A percentile compares a stretch with the other conserved stretches of the same genome.
phyloP scores from a whole-genome alignment of 2,329 filamentous ascomycete genomes.

The Paraphoma sp. region DNA sequence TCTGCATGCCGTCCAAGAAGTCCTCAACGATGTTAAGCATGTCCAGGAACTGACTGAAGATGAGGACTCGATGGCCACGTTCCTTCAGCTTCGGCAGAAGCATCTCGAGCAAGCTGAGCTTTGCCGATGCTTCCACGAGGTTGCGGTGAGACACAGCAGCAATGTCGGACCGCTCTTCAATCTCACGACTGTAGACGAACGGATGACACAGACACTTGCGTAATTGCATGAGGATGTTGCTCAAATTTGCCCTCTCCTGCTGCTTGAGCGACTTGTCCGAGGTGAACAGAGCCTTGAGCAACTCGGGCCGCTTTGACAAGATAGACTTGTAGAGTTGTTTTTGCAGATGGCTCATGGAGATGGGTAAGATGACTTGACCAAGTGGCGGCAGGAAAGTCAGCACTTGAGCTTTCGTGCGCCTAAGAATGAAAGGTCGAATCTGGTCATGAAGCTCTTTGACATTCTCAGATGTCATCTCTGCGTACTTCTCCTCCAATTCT shows the following conservation, averaged over 20 bases:
- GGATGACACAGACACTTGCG: slow-evolving; percentile 95
- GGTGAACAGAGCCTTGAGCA: slow-evolving; percentile 86
- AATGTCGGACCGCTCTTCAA: slow-evolving; percentile 79
- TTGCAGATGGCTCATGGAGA: slow-evolving; percentile 94
- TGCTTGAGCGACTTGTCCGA: slow-evolving; percentile 65
- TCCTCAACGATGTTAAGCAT: slow-evolving; percentile 91
- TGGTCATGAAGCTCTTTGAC: slow-evolving; percentile 80
- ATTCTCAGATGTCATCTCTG: slow-evolving; percentile 81
- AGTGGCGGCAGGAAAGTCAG: slow-evolving; percentile 91
- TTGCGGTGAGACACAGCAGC: slow-evolving; percentile 73
- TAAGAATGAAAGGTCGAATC: slow-evolving; percentile 75
- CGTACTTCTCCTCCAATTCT: slow-evolving; percentile 75
- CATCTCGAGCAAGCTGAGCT: slow-evolving; percentile 81
- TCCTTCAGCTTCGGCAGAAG: slow-evolving; percentile 88
- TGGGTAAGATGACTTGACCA: slow-evolving; percentile 91
- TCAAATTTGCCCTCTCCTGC: slow-evolving; percentile 79
- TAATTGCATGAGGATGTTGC: slow-evolving; percentile 94
- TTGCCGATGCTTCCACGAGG: slow-evolving; percentile 88
- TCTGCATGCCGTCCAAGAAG: slow-evolving; percentile 78
- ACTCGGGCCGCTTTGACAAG: slow-evolving; percentile 84
- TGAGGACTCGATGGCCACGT: slow-evolving; percentile 85
- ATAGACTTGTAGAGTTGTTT: slow-evolving; percentile 96
- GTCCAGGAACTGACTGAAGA: slow-evolving; percentile 94
- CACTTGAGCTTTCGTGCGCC: slow-evolving; percentile 88
- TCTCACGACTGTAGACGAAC: slow-evolving; percentile 88